Conservation (phyloP, 352 stramenopile species). For the Phytopythium montanum region DNA sequence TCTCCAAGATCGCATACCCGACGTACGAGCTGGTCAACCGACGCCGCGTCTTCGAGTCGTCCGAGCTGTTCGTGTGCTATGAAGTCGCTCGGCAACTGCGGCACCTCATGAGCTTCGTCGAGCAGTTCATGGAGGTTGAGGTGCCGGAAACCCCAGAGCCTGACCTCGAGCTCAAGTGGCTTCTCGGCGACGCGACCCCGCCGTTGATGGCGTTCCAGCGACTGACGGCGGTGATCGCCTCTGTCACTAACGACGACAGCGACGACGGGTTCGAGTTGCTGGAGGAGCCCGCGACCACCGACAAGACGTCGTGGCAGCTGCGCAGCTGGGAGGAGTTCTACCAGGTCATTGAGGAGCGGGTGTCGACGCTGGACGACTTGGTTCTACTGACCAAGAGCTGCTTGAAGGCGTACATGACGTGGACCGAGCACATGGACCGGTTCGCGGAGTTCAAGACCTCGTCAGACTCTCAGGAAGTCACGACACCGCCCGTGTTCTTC, state of each 20-base stretch:
- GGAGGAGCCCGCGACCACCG: slow-evolving; percentile 7
- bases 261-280: slow-evolving; percentile 17
- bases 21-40: slow-evolving; percentile 35
- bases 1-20: slow-evolving; percentile 66
- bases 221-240: slow-evolving; percentile 13
- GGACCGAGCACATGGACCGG: slow-evolving; percentile 19
- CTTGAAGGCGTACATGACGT: slow-evolving; percentile 39
- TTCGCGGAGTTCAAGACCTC: background rate
- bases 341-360: slow-evolving; percentile 19
- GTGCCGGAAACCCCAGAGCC: slow-evolving; percentile 29
- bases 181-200: slow-evolving; percentile 26
- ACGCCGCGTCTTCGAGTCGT: slow-evolving; percentile 37
- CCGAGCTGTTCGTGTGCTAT: slow-evolving; percentile 61
- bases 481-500: slow-evolving; percentile 37
- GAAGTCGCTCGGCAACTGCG: slow-evolving; percentile 61
- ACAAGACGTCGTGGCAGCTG: slow-evolving; percentile 34
- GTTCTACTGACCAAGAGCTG: slow-evolving; percentile 47
- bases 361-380: slow-evolving; percentile 59
- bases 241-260: slow-evolving; percentile 16
- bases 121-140: slow-evolving; percentile 36
- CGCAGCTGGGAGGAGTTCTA: slow-evolving; percentile 55
- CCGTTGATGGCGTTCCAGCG: slow-evolving; percentile 51
- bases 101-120: slow-evolving; percentile 37
- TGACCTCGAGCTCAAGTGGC: slow-evolving; percentile 52
- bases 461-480: slow-evolving; percentile 4